These are phyloP conservation scores for Fusarium annulatum DNA, from an alignment of 2,329 filamentous ascomycete genomes.

Conservation along the genomic window DNA sequence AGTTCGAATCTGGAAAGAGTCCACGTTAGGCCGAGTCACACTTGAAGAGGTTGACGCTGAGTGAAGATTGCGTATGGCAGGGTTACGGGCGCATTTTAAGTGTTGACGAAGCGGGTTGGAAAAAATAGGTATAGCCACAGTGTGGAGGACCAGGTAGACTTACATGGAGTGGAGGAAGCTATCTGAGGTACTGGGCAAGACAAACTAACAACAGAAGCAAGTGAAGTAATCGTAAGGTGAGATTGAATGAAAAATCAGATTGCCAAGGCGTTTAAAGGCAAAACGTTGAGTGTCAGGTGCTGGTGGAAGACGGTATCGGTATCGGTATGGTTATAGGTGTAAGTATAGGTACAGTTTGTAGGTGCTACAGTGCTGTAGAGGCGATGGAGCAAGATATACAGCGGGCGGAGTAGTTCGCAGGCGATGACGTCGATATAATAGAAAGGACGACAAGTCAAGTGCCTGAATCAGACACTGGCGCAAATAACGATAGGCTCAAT, in stretches of 20 bases:
- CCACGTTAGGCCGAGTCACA: slow-evolving; percentile 41
- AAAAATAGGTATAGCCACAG: slow-evolving; percentile 30
- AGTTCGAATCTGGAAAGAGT: slow-evolving; percentile 32
- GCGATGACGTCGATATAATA: slow-evolving; percentile 34
- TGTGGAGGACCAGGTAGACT: slow-evolving; percentile 21
- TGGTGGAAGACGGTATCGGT: slow-evolving; percentile 31
- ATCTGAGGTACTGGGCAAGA: neutral
- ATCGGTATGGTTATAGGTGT: slow-evolving; percentile 11
- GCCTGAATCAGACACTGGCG: slow-evolving; percentile 4
- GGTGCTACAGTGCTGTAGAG: slow-evolving; percentile 1
- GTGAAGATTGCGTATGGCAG: slow-evolving; percentile 22
- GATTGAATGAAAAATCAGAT: slow-evolving; percentile 29
- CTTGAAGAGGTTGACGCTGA: slow-evolving; percentile 10
- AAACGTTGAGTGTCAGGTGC: slow-evolving; percentile 35
- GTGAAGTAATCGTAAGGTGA: slow-evolving; percentile 8
- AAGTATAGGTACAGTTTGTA: slow-evolving; percentile 3
- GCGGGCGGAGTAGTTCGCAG: slow-evolving; percentile 24
- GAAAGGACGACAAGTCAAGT: neutral
- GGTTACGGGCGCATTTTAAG: slow-evolving; percentile 40
- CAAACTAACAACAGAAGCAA: slow-evolving; percentile 34
- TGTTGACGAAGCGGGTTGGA: slow-evolving; percentile 17
- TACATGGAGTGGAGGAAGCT: neutral
- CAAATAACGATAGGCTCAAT: slow-evolving; percentile 10
- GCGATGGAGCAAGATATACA: neutral
- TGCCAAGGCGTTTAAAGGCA: slow-evolving; percentile 40